Evolutionary conservation across 192 early-diverging fungal species (phyloP), one percentile per base, ranked within the genome.

Genomic region (Coemansia sp.): DNA sequence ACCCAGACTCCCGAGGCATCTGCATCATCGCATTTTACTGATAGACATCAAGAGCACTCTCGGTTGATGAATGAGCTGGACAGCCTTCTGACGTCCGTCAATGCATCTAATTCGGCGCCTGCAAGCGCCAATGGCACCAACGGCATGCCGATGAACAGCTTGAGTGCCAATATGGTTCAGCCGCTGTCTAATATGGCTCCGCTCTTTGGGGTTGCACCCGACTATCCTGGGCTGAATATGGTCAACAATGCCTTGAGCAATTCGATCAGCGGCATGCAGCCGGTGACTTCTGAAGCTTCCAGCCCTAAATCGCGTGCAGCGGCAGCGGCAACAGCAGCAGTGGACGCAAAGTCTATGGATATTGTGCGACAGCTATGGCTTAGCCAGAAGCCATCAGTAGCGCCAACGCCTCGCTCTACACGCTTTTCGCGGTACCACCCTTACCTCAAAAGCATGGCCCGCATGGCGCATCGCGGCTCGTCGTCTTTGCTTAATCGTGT

Each of bases 401-500:
- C 45, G 3, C 47, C 63, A 12, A 59, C 69, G 2, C 69, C 64
- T 26, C 67, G 75, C 34, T 70, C 75, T 14, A 71, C 68, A 7
- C 67, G 69, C 17, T 71, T 71, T 26, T 70, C 75, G 49, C 64
- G 75, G 26, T 78, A 55, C 52, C 75, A 78, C n/a, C 75, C 75
- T 26, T 78, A 78, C 53, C 57, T 78, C 20, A 78, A 71, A 56
- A 62, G 66, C 15, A 76, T 76, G 50, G 66, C 58, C 8, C 66
- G 73, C 17, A 69, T 69, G 30, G 73, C 73, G 17, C 66, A 76
- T 51, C 49, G 73, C 3, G 66, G 60, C 16, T 66, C 73, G 62
- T 63, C 62, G 8, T 53, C 66, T 14, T 26, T 65, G 17, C 37
- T 76, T 6, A 76, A 76, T 40, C 66, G 73, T 10, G 55, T 62